Base-by-base conservation (phyloP, 2,329 filamentous ascomycete species). In the Paecilomyces dactylethromorphus region DNA sequence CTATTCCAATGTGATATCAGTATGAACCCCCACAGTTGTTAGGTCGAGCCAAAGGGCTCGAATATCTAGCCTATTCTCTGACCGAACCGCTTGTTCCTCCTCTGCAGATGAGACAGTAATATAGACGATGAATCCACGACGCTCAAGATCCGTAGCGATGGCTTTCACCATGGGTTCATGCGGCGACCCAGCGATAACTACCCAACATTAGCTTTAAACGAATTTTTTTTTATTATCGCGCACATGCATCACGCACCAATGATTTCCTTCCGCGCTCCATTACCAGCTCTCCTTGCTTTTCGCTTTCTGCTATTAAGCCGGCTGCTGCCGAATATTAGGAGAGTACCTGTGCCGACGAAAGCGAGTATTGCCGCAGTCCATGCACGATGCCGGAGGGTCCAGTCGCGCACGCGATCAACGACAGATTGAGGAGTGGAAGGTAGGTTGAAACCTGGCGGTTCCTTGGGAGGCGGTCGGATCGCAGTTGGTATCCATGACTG, bases 91-190 rank as follows among this genome's bases (percentile, higher is more conserved):
- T 35, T 87, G 81, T 72, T 97, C 92, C 65, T 97, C 93, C 67
- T 96, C 90, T 60, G 87, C 78, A n/a, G 86, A 91, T 63, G 86
- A 88, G 68, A 92, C 93, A 0, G 96, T 90, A 60, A 99, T 82
- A 73, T 92, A 99, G 58, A 97, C 91, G 61, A 97, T 90, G 73
- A 95, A 97, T 3, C 94, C 94, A 63, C 92, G 86, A 60, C 92
- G 83, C 76, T 97, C 94, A 65, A 99, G 80, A 70, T 99, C 94
- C 54, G 92, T 77, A 1, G 91, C 87, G 57, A 97, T 80, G 11
- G 91, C 91, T 68, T 87, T 88, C 6, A 91, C 93, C 69, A 97
- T 81, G 15, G 92, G 89, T 67, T 96, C 87, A 55, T 88, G 85
- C 6, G 91, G 89, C 21, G 91, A 92, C n/a, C 93, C 93, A 22